Evolutionary conservation across 495 filamentous ascomycete species (phyloP).

Genomic region (Xylaria flabelliformis): DNA sequence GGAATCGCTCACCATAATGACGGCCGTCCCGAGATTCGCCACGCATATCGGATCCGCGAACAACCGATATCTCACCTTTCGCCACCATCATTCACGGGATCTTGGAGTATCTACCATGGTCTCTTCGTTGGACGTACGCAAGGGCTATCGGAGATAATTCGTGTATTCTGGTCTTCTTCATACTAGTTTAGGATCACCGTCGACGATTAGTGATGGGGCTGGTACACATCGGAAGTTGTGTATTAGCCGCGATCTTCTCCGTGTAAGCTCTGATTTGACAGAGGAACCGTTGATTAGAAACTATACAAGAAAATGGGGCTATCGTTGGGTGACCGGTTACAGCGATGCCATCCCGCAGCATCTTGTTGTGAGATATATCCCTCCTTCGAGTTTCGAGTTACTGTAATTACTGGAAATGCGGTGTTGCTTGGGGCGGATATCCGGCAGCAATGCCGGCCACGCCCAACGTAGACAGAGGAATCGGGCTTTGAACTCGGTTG

Average conservation of each 20-base stretch:
- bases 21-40: neutral
- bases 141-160: neutral
- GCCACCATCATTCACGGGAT: neutral
- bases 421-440: constrained; percentile 38
- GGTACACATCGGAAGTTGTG: neutral
- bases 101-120: neutral
- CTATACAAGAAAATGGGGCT: neutral
- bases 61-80: neutral
- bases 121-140: neutral
- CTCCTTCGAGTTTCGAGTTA: neutral
- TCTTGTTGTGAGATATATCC: neutral
- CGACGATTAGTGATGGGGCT: neutral
- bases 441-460: constrained; percentile 36
- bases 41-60: neutral
- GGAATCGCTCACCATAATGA: neutral
- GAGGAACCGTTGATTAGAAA: neutral
- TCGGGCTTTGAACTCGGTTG: constrained; percentile 59
- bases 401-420: constrained; percentile 28
- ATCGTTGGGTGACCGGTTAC: neutral
- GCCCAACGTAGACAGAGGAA: constrained; percentile 35
- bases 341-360: neutral
- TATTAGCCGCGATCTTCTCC: neutral
- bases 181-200: neutral
- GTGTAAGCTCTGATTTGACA: neutral
- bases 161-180: constrained; percentile 4